Percentiles rank a stretch among this genome's conserved stretches.
These are phyloP conservation scores for Solanum pimpinellifolium DNA, from an alignment of 257 asterid species.

Conservation along the genomic window DNA sequence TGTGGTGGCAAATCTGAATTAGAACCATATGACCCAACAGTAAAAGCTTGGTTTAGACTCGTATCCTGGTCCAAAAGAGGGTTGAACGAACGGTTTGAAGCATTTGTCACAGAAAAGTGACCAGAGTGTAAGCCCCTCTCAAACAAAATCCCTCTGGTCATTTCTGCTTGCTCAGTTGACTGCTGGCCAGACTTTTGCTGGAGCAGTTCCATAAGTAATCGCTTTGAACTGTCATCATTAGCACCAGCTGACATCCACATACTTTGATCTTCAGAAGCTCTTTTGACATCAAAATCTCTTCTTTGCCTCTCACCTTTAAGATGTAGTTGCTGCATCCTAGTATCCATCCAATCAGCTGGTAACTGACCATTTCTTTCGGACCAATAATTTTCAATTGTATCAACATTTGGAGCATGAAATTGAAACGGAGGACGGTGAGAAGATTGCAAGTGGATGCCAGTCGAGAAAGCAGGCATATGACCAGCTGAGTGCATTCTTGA, in stretches of 20 bases:
- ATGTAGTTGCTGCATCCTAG: constrained; percentile 63
- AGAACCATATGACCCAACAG: constrained; percentile 49
- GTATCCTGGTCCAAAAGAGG: constrained; percentile 43
- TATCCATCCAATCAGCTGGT: constrained; percentile 64
- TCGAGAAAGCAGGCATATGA: constrained; percentile 53
- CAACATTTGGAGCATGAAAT: constrained; percentile 35
- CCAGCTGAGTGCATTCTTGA: constrained; percentile 51
- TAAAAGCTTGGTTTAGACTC: constrained; percentile 28
- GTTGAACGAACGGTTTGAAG: constrained; percentile 29
- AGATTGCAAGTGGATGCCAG: constrained; percentile 52
- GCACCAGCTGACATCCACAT: constrained; percentile 92
- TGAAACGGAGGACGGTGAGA: constrained; percentile 41
- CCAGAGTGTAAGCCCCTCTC: constrained; percentile 47
- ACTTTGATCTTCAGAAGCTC: constrained; percentile 63
- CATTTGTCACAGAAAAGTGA: constrained; percentile 35
- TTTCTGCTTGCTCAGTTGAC: constrained; percentile 39
- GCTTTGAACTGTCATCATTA: constrained; percentile 86
- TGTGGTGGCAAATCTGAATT: constrained; percentile 45
- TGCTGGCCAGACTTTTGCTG: constrained; percentile 66
- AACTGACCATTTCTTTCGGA: constrained; percentile 52
- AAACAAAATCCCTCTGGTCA: constrained; percentile 30
- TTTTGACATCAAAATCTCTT: constrained; percentile 51
- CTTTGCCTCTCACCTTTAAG: constrained; percentile 60
- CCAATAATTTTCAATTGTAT: constrained; percentile 54
- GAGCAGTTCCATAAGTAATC: constrained; percentile 83